Base-by-base conservation (phyloP, 805 yeast species). In the Metschnikowia amazonensis region DNA sequence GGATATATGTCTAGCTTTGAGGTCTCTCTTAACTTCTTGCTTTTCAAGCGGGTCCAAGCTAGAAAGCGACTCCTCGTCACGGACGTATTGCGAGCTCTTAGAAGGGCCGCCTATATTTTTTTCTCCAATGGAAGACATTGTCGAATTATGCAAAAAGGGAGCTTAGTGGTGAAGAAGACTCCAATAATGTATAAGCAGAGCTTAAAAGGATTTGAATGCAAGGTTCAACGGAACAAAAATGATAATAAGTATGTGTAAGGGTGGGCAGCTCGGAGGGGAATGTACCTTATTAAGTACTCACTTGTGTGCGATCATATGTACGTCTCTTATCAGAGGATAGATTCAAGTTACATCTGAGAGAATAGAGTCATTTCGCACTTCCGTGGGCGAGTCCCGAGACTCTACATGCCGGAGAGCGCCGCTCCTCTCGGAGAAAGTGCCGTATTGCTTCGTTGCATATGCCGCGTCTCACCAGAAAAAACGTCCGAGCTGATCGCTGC, bases 1-100 rank as follows among this genome's bases (percentile, higher is more conserved):
- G 27, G 84, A 74, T 41, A 84, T 76, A 56, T 83, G 89, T 57
- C 92, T 71, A 16, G 81, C 77, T 60, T 82, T 81, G 47, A 84
- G 66, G 39, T 73, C 75, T 60, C 89, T 70, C 56, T 77, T 76
- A 46, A 80, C 82, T 55, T 77, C 74, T 2, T 38, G 46, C n/a
- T 42, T 50, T 25, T 47, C 58, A 17, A 37, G 33, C n/a, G 39
- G 37, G 28, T 30, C 37, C 25, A 50, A 13, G 14, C 46, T 51
- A 5, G 49, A 42, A 11, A 52, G 30, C 27, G 49, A 46, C 30
- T 55, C 59, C 29, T 43, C 42, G 31, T 56, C 62, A 32, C 53
- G 51, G 37, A 55, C 49, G 48, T 51, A 60, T 20, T 57, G 58
- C 27, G 49, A 51, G 30, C 51, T 44, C 56, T 56, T 24, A 52